Percentiles rank a stretch among this genome's conserved stretches.
Evolutionary conservation across 306 rosid species (phyloP).

Genomic region (Purshia tridentata): DNA sequence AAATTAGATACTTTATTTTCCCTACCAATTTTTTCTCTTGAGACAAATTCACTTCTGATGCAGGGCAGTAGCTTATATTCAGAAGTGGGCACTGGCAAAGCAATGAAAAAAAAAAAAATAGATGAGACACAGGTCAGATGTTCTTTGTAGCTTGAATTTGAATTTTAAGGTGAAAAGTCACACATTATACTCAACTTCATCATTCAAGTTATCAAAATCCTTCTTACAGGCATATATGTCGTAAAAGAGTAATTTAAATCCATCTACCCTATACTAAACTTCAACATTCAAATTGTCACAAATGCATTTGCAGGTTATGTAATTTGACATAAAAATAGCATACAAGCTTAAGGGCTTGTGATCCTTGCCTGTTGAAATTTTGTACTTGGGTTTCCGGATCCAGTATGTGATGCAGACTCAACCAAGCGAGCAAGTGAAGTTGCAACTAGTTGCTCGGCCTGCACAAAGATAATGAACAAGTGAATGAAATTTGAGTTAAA

Average conservation of each 20-base stretch:
- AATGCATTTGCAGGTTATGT: background rate
- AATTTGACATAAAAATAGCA: background rate
- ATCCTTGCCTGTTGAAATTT: constrained; percentile 50
- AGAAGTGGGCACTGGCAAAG: constrained; percentile 50
- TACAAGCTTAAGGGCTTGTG: constrained; percentile 4
- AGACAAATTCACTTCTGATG: constrained; percentile 52
- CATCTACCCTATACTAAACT: background rate
- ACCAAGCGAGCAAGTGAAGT: constrained; percentile 47
- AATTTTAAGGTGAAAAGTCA: background rate
- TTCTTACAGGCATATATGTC: background rate
- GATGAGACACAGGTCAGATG: background rate
- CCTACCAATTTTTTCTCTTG: constrained; percentile 50
- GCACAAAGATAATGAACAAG: constrained; percentile 20
- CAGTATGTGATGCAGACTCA: constrained; percentile 30
- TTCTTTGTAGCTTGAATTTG: constrained; percentile 10
- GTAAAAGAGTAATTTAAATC: background rate
- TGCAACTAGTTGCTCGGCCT: constrained; percentile 51
- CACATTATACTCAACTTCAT: background rate
- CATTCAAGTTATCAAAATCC: background rate
- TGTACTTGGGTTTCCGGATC: constrained; percentile 34
- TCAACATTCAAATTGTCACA: background rate
- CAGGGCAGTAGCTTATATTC: constrained; percentile 56
- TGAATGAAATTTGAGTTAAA: constrained; percentile 7
- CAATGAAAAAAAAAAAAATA: constrained; percentile 8
- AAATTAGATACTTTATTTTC: constrained; percentile 7